Evolutionary conservation across 345 rosid species (phyloP), one percentile per base, ranked within the genome.

Genomic region (Acer negundo): DNA sequence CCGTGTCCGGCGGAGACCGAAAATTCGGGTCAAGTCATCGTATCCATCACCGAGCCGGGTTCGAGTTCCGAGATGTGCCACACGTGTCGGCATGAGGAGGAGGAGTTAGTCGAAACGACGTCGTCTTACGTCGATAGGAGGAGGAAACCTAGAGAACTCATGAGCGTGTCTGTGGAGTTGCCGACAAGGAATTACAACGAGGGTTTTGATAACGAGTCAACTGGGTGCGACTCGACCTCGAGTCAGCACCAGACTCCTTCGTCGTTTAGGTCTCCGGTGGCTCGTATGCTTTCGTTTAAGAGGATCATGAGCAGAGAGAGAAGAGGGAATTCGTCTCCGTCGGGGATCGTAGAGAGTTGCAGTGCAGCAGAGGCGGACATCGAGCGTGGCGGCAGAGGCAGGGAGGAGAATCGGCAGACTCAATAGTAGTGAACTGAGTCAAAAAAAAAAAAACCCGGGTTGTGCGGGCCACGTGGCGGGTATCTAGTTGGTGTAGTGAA

Each of bases 231-330:
- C 53, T 81, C 82, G 55, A 80, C 82, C 9, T 77, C 84, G 77
- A 84, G 67, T 82, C 87, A 81, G n/a, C 23, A 23, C 24, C 66
- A 11, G 51, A 42, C 13, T 71, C 82, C 67, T 47, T 44, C 85
- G 12, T 78, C 90, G 66, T 89, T 77, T 15, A 82, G 85, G 67
- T 91, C 95, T 38, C 92, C 92, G 15, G 83, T 84, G 88, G 80
- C 84, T 76, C 86, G 91, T 17, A 84, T 90, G 89, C 23, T 90
- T 64, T 90, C 97, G 7, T 85, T 90, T 19, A 89, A 64, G 75
- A 81, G 91, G 78, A 87, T 92, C 64, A 10, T 92, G 24, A 88
- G 88, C 31, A 76, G 91, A 79, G 91, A 91, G 0, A 71, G 84
- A 22, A 88, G 87, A 83, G 83, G 71, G 8, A 80, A 61, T 15